Evolutionary conservation across 2,329 filamentous ascomycete genomes (phyloP), one percentile per base, ranked within the genome.

Genomic region (Epicoccum sorghinum): DNA sequence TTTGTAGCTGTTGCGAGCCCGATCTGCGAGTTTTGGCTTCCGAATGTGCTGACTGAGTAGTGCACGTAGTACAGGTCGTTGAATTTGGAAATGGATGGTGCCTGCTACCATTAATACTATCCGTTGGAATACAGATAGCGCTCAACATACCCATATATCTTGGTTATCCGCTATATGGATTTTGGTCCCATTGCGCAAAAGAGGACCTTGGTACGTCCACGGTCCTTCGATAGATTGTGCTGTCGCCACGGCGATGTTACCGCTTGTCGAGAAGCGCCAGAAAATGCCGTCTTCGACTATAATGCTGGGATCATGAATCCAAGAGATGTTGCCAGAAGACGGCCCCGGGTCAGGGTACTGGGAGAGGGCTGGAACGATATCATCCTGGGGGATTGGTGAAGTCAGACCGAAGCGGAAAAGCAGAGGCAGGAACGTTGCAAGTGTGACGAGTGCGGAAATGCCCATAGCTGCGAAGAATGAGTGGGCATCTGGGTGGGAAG

Each of bases 1-100:
- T 74, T 73, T 1, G 51, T 44, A 1, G 78, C 80, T 0, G 77
- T 83, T 3, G 81, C 82, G 8, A 83, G 68, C 12, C 87, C 86
- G 58, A 89, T 88, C 22, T 82, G 82, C 0, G 83, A 86, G 65
- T 77, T 72, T 58, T 87, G 83, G 0, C 79, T 81, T 0, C 85
- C 85, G 50, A 86, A 86, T 0, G 78, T 76, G 39, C 80, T 84
- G 23, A 88, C 84, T 0, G 82, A 77, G 69, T 89, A 88, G 78
- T 86, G 88, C 14, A 82, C 70, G 62, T 87, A 81, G 73, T 86
- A 89, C 0, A 76, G 75, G 41, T 71, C 75, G 57, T 79, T 80
- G 8, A 87, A 76, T n/a, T 82, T 73, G 30, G 75, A 70, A 13
- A 86, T 80, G 54, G 89, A 86, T 0, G 87, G 87, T 1, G 87